phyloP scores from a whole-genome alignment of 169 alveolate genomes.

The Plasmodium reichenowi region DNA sequence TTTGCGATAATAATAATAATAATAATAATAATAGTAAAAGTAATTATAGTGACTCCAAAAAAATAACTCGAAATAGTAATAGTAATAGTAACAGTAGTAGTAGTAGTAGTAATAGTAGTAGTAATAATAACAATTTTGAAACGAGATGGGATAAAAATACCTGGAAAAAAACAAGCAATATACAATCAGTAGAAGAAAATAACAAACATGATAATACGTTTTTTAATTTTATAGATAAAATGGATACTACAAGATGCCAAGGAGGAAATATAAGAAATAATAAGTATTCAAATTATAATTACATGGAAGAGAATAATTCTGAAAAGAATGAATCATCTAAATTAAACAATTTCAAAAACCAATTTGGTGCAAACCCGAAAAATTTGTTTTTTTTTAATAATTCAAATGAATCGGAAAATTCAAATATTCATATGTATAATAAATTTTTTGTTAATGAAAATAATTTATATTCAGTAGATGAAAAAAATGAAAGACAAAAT shows the following conservation, averaged over 20 bases:
- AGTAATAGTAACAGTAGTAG: too few relatives aligned
- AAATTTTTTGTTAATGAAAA: constrained; percentile 23
- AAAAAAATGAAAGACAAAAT: background rate
- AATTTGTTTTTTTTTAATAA: background rate
- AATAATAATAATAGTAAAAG: background rate
- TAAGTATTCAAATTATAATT: constrained; percentile 3
- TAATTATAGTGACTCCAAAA: background rate
- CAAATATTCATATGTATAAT: constrained; percentile 9
- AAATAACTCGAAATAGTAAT: background rate
- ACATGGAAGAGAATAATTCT: constrained; percentile 6
- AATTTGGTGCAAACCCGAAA: constrained; percentile 2
- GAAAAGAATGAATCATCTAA: constrained; percentile 9
- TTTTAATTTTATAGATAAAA: constrained; percentile 22
- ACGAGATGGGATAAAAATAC: constrained; percentile 19
- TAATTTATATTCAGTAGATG: background rate
- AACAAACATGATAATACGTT: constrained; percentile 16
- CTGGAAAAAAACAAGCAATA: constrained; percentile 13
- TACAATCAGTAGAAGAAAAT: constrained; percentile 26
- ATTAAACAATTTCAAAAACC: constrained; percentile 43
- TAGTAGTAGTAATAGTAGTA: too few relatives aligned
- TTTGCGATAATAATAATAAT: constrained; percentile 2
- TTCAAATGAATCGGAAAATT: constrained; percentile 6
- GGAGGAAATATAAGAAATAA: constrained; percentile 1
- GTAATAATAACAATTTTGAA: constrained; percentile 5
- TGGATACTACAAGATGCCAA: constrained; percentile 2